Base-by-base conservation (phyloP, 2,329 filamentous ascomycete genomes). In the Apiospora arundinis region DNA sequence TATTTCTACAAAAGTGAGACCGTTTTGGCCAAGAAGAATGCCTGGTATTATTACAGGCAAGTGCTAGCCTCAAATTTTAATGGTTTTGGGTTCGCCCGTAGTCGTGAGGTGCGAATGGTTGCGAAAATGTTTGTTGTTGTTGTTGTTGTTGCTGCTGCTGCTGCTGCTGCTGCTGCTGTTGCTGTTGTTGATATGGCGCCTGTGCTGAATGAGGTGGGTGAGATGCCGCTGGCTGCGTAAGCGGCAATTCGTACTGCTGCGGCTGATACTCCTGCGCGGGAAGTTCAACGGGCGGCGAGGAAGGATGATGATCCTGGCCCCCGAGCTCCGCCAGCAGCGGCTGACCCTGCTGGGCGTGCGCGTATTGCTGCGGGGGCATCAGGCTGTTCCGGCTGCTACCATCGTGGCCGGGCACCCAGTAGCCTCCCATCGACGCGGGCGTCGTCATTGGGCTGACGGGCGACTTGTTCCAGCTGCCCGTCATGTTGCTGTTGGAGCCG, bases 241-340 rank as follows among this genome's bases (percentile, higher is more conserved):
- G 32, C 32, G 23, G 48, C 48, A 25, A 45, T 16, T 45, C 42
- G 16, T 12, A 7, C 16, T 21, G 28, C 3, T 45, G 21, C n/a
- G 67, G 44, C 45, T n/a, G 18, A 25, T 67, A 11, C 4, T 56
- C 44, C 14, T 68, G 28, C 65, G 32, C 65, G 40, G 67, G 44
- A n/a, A 71, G 21, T 21, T 71, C 70, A 7, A 69, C 70, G 12
- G 70, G 70, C 67, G 67, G 44, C 28, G 56, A 49, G 3, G 48
- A 60, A 7, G 52, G 16, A 0, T 32, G 65, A 5, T 45, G 42
- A 11, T 40, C 37, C 14, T 68, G 70, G 16, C 45, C 44, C 37
- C 56, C 56, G 1, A 69, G 67, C 67, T 69, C 70, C 23, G 70
- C 70, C n/a, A 71, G 70, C 37, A 71, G 23, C n/a, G 70, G 70